phyloP scores from a whole-genome alignment of 2,329 filamentous ascomycete species.

The Fusarium globosum region DNA sequence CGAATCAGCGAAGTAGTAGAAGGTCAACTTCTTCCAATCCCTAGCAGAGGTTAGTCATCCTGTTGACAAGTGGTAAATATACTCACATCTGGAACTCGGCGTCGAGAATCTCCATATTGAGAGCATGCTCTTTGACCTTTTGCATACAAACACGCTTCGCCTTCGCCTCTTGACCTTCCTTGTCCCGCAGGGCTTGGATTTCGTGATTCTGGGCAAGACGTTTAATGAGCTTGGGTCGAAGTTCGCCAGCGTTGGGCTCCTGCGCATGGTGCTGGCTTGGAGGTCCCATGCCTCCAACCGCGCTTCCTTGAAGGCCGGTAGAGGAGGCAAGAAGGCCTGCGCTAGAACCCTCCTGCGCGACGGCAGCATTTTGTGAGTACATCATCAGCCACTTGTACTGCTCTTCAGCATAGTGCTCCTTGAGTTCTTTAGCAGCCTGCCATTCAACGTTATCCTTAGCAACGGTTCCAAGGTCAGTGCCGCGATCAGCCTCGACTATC shows the following conservation, averaged over 20 bases:
- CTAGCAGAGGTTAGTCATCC: conserved; percentile 58
- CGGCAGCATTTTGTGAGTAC: conserved; percentile 85
- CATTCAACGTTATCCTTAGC: conserved; percentile 88
- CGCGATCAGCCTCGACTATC: conserved; percentile 96
- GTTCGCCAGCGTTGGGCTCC: conserved; percentile 76
- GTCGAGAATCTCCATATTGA: conserved; percentile 99
- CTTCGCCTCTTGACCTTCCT: conserved; percentile 97
- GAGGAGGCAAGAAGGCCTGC: conserved; percentile 72
- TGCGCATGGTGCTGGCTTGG: conserved; percentile 78
- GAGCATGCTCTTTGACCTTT: conserved; percentile 92
- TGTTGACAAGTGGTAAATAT: background rate
- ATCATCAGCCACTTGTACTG: conserved; percentile 99
- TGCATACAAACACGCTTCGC: conserved; percentile 97
- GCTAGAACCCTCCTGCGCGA: conserved; percentile 68
- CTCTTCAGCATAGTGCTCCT: conserved; percentile 92
- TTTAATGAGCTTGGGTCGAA: conserved; percentile 97
- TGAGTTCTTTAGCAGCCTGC: conserved; percentile 86
- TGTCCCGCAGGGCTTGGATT: conserved; percentile 87
- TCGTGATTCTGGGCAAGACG: conserved; percentile 92
- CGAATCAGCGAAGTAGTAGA: conserved; percentile 97
- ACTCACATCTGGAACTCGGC: conserved; percentile 98
- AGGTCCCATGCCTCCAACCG: conserved; percentile 82
- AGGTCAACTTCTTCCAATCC: conserved; percentile 99
- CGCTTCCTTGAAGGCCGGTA: conserved; percentile 73
- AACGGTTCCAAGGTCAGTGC: conserved; percentile 94